These are phyloP conservation scores for Nakazawaea holstii DNA, from an alignment of 805 yeast species.

Conservation along the genomic window DNA sequence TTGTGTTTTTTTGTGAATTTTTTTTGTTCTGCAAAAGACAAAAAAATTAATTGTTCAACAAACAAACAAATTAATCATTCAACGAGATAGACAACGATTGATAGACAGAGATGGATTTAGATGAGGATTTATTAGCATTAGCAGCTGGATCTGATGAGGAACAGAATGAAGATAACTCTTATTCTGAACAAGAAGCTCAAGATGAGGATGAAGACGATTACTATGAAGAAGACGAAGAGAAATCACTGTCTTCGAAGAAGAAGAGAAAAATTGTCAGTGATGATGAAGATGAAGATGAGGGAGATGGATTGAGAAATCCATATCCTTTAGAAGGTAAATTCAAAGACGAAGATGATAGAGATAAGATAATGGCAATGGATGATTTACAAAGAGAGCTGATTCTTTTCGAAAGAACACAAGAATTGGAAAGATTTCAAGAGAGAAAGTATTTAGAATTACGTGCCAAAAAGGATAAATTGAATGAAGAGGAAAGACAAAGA, in stretches of 20 bases:
- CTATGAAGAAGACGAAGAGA: slow-evolving; percentile 30
- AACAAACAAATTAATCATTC: neutral
- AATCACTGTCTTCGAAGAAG: slow-evolving; percentile 27
- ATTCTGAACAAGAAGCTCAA: slow-evolving; percentile 29
- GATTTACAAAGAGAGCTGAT: slow-evolving; percentile 91
- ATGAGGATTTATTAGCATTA: slow-evolving; percentile 92
- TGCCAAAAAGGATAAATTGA: slow-evolving; percentile 38
- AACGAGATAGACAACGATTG: neutral
- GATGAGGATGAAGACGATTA: slow-evolving; percentile 27
- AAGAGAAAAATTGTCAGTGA: slow-evolving; percentile 22
- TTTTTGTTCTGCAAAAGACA: too few relatives aligned
- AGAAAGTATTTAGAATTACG: slow-evolving; percentile 79
- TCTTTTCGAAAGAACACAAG: slow-evolving; percentile 88
- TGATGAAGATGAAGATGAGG: slow-evolving; percentile 27
- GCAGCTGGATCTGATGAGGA: slow-evolving; percentile 56
- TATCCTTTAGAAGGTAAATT: slow-evolving; percentile 93
- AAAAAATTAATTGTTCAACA: neutral
- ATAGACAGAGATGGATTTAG: slow-evolving; percentile 62
- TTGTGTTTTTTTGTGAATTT: too few relatives aligned
- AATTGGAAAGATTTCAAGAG: slow-evolving; percentile 83
- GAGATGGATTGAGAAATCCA: slow-evolving; percentile 52
- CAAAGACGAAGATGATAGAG: slow-evolving; percentile 76
- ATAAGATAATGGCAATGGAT: slow-evolving; percentile 61
- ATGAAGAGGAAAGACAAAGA: slow-evolving; percentile 9
- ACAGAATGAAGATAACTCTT: slow-evolving; percentile 26